Base-by-base conservation (phyloP, 2,329 filamentous ascomycete genomes). In the Stachybotrys echinatus region DNA sequence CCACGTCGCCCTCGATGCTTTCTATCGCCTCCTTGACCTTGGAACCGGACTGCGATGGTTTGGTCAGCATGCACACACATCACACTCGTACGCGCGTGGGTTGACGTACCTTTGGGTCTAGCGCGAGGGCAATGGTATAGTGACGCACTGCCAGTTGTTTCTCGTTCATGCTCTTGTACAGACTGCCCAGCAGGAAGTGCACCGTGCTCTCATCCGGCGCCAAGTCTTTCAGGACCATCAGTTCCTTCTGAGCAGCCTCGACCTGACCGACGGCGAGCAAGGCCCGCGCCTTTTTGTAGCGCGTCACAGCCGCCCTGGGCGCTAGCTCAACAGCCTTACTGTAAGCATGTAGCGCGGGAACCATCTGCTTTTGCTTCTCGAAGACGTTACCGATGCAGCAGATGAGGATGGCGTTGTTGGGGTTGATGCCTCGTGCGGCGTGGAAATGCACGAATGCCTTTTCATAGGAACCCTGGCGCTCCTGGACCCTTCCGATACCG, bases 1-100 rank as follows among this genome's bases (percentile, higher is more conserved):
- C 80, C 51, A 88, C 84, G 52, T 89, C 86, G 50, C 91, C 86
- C 61, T 95, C 90, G 51, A 97, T 80, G 59, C 85, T 87, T 73
- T 97, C 92, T 73, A 99, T 96, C 18, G 90, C 91, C 66, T 96
- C 91, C 71, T 97, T 99, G 70, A 99, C 96, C 67, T 91, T 87
- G 55, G 89, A 87, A 56, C 89, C 91, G 60, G 92, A 90, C 92
- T 96, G 57, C 14, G 48, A 46, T 18, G 38, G 19, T 34, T n/a
- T 49, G 3, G 49, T 50, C 40, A 46, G 46, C 59, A 12, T 58
- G 49, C 39, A 47, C 45, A 6, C 7, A 19, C 7, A 8, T 23
- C 38, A 7, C 38, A 21, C 17, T 18, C 27, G 22, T 34, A 34
- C 10, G 23, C 37, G 42, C 7, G 2, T 21, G 19, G 19, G 1